phyloP scores from a whole-genome alignment of 2,329 filamentous ascomycete species.

The Macrophomina tecta region DNA sequence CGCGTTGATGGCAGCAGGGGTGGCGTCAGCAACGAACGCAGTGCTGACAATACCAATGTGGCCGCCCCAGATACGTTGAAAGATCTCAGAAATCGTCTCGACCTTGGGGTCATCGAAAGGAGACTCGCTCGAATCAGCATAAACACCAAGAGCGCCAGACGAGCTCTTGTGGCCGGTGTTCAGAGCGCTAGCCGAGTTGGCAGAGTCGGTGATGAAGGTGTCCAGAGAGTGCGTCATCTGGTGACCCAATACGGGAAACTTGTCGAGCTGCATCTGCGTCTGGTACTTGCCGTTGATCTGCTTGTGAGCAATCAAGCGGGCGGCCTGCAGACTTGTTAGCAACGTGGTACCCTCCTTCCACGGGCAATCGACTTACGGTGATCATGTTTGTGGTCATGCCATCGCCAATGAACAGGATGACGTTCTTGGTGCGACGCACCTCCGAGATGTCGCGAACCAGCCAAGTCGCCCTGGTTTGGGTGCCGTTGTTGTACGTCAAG shows the following conservation, averaged over 20 bases:
- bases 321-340: conserved; percentile 54
- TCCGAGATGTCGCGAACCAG: conserved; percentile 72
- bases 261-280: conserved; percentile 75
- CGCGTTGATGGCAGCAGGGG: conserved; percentile 64
- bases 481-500: conserved; percentile 74
- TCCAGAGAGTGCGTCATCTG: conserved; percentile 90
- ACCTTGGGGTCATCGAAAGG: conserved; percentile 85
- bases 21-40: conserved; percentile 82
- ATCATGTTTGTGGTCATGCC: conserved; percentile 77
- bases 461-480: conserved; percentile 77
- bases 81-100: conserved; percentile 80
- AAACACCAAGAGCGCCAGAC: conserved; percentile 82
- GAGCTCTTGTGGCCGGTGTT: conserved; percentile 85
- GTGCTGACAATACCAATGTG: conserved; percentile 72
- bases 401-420: conserved; percentile 82
- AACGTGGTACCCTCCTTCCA: background rate
- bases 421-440: conserved; percentile 79
- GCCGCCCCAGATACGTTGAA: conserved; percentile 71
- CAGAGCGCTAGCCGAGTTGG: conserved; percentile 81
- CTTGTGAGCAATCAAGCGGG: conserved; percentile 80
- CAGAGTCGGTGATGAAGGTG: conserved; percentile 84
- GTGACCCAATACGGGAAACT: conserved; percentile 84
- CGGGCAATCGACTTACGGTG: conserved; percentile 46
- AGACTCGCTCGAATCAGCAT: conserved; percentile 76
- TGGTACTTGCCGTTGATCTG: conserved; percentile 85